Evolutionary conservation across 495 filamentous ascomycete genomes (phyloP), one percentile per base, ranked within the genome.

Genomic region (Annulohypoxylon bovei): DNA sequence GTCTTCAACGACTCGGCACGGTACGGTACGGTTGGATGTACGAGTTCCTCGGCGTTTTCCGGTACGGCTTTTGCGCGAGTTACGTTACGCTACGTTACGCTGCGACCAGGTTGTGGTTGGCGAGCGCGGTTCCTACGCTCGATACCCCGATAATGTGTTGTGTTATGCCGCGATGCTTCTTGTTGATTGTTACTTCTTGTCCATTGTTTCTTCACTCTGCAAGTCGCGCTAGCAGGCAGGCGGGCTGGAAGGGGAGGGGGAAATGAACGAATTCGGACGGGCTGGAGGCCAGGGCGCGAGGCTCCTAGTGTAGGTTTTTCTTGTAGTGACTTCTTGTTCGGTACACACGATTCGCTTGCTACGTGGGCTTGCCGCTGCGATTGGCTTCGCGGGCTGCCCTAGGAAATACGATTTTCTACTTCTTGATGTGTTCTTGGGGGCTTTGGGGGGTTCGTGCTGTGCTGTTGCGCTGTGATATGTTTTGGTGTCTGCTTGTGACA

Each of bases 1-100:
- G 61, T 65, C 59, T 67, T 72, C 70, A 68, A 68, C 70, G 40
- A 65, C 47, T 46, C 47, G 25, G 35, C 47, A 52, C 47, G 25
- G 35, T 23, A 60, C 16, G 56, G 53, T n/a, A 14, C n/a, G 20
- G 55, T 20, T 52, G 39, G 58, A 12, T 70, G 52, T 71, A 63
- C n/a, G 42, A 63, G 20, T 67, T 72, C 49, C 9, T 18, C 27
- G 49, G 49, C 14, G 49, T 8, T 68, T 68, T 40, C 14, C 14
- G 70, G 47, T 42, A 52, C 14, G 47, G 28, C 32, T 23, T 56
- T 56, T n/a, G 14, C 7, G 44, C 16, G 14, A 11, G 39, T 6
- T 4, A 42, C 6, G 39, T 4, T 42, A 42, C 14, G 39, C 6
- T 42, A 42, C n/a, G 39, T 1, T 42, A 18, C n/a, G 39, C 6